Percentiles rank a stretch among this genome's conserved stretches.
Conservation (phyloP, 2,329 filamentous ascomycete species). For the Periconia macrospinosa region DNA sequence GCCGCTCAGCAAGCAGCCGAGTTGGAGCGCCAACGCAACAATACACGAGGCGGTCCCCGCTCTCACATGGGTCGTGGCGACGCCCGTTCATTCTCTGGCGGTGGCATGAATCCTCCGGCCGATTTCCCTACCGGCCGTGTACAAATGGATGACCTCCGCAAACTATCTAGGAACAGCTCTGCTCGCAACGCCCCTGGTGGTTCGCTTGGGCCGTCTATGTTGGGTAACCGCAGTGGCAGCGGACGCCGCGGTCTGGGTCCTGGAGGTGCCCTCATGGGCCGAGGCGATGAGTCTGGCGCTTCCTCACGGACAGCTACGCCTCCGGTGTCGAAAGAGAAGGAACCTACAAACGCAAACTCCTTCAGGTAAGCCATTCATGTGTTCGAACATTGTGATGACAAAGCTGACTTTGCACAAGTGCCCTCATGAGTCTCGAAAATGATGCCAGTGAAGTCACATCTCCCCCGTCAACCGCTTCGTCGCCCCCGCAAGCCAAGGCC, state of each 20-base stretch:
- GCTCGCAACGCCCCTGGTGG: conserved; percentile 56
- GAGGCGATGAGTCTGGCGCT: conserved; percentile 80
- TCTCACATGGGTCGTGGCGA: conserved; percentile 80
- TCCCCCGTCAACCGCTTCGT: conserved; percentile 69
- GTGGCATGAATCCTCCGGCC: conserved; percentile 69
- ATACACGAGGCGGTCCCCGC: conserved; percentile 69
- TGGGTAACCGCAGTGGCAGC: conserved; percentile 88
- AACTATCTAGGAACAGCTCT: conserved; percentile 66
- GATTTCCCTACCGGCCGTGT: conserved; percentile 78
- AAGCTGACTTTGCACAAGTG: conserved; percentile 44
- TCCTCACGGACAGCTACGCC: conserved; percentile 91
- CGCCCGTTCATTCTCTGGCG: conserved; percentile 77
- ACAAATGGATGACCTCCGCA: conserved; percentile 86
- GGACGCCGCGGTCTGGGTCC: conserved; percentile 76
- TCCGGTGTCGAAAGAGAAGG: conserved; percentile 65
- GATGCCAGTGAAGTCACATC: conserved; percentile 64
- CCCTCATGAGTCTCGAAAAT: conserved; percentile 56
- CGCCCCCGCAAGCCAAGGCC: conserved; percentile 65
- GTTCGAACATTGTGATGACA: not conserved
- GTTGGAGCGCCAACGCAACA: conserved; percentile 59
- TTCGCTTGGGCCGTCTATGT: conserved; percentile 73
- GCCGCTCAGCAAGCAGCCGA: conserved; percentile 83
- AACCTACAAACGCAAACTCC: conserved; percentile 78
- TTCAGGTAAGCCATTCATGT: conserved; percentile 74
- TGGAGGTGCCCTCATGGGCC: conserved; percentile 66